Evolutionary conservation across 306 rosid species (phyloP).

Genomic region (Betula pendula): DNA sequence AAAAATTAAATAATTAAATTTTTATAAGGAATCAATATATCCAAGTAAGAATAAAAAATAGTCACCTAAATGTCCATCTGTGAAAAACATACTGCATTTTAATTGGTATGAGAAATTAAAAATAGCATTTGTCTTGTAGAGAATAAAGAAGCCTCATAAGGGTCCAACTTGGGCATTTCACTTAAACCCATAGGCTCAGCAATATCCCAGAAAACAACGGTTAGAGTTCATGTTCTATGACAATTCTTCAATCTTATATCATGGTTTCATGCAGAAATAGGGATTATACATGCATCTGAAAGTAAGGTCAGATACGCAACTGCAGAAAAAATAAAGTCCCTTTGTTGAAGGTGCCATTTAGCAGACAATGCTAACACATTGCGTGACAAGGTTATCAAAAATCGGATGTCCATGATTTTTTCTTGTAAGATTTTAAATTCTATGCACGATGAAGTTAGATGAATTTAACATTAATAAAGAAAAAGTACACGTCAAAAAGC

Average conservation of each 20-base stretch:
- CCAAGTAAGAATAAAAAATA: not conserved
- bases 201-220: not conserved
- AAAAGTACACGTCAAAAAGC: no score
- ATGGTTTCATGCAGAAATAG: not conserved
- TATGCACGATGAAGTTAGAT: not conserved
- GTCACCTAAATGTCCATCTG: not conserved
- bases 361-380: not conserved
- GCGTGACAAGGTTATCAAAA: not conserved
- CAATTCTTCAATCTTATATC: not conserved
- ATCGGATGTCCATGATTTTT: not conserved
- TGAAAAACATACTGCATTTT: not conserved
- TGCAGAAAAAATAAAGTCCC: not conserved
- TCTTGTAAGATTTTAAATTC: not conserved
- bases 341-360: not conserved
- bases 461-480: not conserved
- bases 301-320: not conserved
- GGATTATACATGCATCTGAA: not conserved
- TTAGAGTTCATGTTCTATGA: not conserved
- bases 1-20: not conserved
- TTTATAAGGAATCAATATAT: not conserved
- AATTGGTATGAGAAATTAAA: not conserved
- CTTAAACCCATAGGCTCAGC: not conserved
- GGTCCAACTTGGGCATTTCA: not conserved
- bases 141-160: not conserved
- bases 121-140: not conserved